These are phyloP conservation scores for Malassezia brasiliensis DNA, from an alignment of 1,284 basidiomycete genomes.

Conservation along the genomic window DNA sequence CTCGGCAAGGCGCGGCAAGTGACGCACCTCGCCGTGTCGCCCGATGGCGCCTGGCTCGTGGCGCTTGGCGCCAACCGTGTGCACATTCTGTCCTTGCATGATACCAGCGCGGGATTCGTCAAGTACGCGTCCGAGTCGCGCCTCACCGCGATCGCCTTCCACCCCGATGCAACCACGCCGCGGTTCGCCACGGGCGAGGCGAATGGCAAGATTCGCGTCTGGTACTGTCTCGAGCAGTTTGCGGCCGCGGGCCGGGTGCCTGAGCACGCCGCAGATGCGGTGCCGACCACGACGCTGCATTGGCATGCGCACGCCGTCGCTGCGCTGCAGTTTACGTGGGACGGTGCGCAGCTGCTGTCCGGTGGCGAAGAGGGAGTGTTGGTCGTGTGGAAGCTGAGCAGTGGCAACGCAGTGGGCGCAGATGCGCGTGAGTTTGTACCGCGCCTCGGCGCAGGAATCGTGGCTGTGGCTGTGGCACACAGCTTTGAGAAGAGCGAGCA, in stretches of 20 bases:
- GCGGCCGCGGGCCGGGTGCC: constrained; percentile 14
- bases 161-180: constrained; percentile 70
- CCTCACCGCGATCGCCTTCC: constrained; percentile 78
- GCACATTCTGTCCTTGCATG: constrained; percentile 55
- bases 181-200: constrained; percentile 81
- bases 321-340: constrained; percentile 73
- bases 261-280: background rate
- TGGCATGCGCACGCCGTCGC: constrained; percentile 98
- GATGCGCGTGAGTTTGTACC: constrained; percentile 61
- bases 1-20: constrained; percentile 50
- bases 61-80: constrained; percentile 70
- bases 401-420: constrained; percentile 48
- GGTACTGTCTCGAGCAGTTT: constrained; percentile 65
- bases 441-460: constrained; percentile 72
- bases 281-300: constrained; percentile 76
- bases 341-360: constrained; percentile 83
- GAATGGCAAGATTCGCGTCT: constrained; percentile 73
- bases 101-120: constrained; percentile 54
- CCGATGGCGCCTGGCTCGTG: constrained; percentile 71
- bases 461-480: constrained; percentile 57
- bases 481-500: constrained; percentile 56
- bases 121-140: constrained; percentile 60
- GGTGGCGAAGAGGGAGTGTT: constrained; percentile 92
- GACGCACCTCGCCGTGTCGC: constrained; percentile 58
- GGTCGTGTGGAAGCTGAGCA: constrained; percentile 68